Conservation (phyloP, 495 filamentous ascomycete genomes). For the Chaetomidium leptoderma region DNA sequence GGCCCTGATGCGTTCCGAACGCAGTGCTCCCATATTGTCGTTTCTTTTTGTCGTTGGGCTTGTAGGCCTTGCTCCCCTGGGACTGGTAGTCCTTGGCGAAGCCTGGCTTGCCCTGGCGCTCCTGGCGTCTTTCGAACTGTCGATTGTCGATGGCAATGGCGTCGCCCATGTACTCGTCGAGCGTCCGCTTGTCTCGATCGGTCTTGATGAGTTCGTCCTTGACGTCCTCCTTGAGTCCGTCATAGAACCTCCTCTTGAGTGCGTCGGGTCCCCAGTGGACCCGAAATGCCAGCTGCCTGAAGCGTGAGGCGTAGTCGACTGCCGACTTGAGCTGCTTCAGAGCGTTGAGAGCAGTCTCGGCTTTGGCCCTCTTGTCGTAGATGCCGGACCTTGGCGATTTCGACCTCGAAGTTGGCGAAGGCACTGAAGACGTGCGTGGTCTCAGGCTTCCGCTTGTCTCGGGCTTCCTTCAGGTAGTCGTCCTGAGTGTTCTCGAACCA, state of each 20-base stretch:
- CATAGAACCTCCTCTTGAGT: conserved; percentile 5
- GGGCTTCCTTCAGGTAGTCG: too few species aligned
- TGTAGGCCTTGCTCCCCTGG: neutral
- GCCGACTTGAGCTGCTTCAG: neutral
- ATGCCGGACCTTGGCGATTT: neutral
- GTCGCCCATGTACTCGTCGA: neutral
- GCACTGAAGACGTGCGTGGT: too few species aligned
- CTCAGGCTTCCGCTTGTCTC: too few species aligned
- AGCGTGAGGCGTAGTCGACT: neutral
- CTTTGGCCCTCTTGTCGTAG: neutral
- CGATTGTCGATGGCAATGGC: neutral
- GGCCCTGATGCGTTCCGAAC: neutral
- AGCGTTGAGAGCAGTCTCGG: neutral
- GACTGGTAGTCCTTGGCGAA: neutral
- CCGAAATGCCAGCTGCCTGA: neutral
- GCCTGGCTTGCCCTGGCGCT: neutral
- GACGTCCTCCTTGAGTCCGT: neutral
- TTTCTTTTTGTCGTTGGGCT: neutral
- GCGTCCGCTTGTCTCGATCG: neutral
- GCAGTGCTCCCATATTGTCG: neutral
- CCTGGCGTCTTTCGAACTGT: neutral
- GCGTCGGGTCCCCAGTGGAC: neutral
- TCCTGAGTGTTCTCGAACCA: too few species aligned
- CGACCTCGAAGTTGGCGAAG: neutral
- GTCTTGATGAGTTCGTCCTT: conserved; percentile 1